A percentile compares a stretch with the other conserved stretches of the same genome.
These are phyloP conservation scores for Agrocybe pediades DNA, from an alignment of 768 basidiomycete species.

Conservation along the genomic window DNA sequence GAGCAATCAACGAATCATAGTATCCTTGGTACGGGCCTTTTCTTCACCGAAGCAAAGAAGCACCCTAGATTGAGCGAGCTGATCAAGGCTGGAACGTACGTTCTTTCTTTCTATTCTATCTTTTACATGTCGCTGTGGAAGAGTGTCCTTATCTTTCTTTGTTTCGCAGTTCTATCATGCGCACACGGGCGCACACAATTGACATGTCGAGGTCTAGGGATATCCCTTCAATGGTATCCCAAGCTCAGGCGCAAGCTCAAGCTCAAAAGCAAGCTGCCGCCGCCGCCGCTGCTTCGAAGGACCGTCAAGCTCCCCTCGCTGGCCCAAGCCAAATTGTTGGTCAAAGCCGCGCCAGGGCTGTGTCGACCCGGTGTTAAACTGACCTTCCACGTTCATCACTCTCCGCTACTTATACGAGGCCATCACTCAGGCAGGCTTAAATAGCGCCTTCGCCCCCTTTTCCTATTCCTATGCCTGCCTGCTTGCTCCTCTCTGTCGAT, in stretches of 20 bases:
- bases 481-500: too few species aligned
- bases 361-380: background rate
- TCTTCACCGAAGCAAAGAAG: slow-evolving; percentile 56
- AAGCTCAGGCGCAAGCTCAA: background rate
- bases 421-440: too few species aligned
- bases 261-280: background rate
- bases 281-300: background rate
- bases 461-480: too few species aligned
- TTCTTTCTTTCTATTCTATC: slow-evolving; percentile 15
- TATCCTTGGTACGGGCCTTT: slow-evolving; percentile 51
- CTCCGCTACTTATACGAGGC: too few species aligned
- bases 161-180: slow-evolving; percentile 20
- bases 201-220: slow-evolving; percentile 1
- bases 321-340: background rate
- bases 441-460: too few species aligned
- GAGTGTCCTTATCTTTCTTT: too few species aligned
- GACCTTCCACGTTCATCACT: too few species aligned
- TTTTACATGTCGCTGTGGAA: background rate
- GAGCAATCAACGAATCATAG: slow-evolving; percentile 19
- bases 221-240: background rate
- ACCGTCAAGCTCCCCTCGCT: background rate
- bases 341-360: background rate
- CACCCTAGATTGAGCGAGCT: slow-evolving; percentile 53
- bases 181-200: slow-evolving; percentile 25
- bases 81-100: slow-evolving; percentile 55